Evolutionary conservation across 768 basidiomycete species (phyloP), one percentile per base, ranked within the genome.

Genomic region (Mycena metata): DNA sequence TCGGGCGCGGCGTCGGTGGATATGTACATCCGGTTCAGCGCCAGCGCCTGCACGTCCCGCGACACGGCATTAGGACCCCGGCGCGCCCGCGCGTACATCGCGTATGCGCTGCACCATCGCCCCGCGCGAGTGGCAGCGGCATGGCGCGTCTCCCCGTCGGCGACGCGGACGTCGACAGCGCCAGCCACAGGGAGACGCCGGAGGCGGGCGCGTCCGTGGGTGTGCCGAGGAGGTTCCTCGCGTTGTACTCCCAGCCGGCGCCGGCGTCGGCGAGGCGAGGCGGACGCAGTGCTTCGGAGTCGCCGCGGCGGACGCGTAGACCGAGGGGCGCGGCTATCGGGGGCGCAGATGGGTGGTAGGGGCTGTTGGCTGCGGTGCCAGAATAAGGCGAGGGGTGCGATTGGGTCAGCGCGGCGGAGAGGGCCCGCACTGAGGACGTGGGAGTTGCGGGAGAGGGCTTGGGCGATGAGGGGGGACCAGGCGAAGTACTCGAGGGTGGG

Each of bases 251-350:
- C 24, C 79, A 66, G 30, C 72, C 73, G 68, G 72, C 73, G 36
- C 69, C 71, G 3, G 79, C n/a, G n/a, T n/a, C n/a, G n/a, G n/a
- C n/a, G n/a, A n/a, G n/a, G n/a, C 79, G 42, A 88, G 79, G 57
- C 71, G 67, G 12, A 64, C 59, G 74, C 87, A 88, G 75, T 88
- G 86, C 60, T 26, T 75, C 35, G 67, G 79, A 88, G 75, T 87
- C 86, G 8, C 86, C 86, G 36, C 86, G 79, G 9, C 86, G 84
- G 47, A 88, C 76, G 70, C 87, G 87, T 12, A 88, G 72, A 19
- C 78, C 84, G 21, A 88, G 77, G 0, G 86, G 75, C 24, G 85
- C 83, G 10, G 76, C 62, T 33, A 85, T 76, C 9, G 74, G 72
- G 24, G 49, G 49, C 15, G 17, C 41, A 42, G 60, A 49, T 2